Percentiles rank a stretch among this genome's conserved stretches.
phyloP scores from a whole-genome alignment of 2,329 filamentous ascomycete genomes.

The Verticillium dahliae region DNA sequence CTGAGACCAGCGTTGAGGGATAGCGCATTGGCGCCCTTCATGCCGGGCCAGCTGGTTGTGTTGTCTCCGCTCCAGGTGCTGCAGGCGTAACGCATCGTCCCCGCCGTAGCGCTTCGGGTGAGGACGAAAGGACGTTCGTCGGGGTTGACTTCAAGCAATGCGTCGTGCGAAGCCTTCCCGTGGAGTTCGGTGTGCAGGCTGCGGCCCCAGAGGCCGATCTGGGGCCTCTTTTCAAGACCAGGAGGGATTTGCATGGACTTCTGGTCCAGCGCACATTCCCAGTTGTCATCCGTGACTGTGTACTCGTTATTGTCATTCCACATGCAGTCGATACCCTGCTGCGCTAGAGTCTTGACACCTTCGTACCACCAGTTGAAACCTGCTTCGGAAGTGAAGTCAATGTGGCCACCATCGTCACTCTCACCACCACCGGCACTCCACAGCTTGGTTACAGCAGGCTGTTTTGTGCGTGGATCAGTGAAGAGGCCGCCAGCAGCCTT shows the following conservation, averaged over 20 bases:
- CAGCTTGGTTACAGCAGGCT: slow-evolving; percentile 52
- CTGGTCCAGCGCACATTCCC: slow-evolving; percentile 51
- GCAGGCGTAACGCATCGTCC: slow-evolving; percentile 63
- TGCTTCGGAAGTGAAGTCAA: slow-evolving; percentile 64
- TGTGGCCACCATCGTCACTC: slow-evolving; percentile 62
- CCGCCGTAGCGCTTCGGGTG: slow-evolving; percentile 63
- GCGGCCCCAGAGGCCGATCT: slow-evolving; percentile 64
- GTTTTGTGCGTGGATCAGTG: slow-evolving; percentile 45
- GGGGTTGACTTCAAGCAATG: slow-evolving; percentile 51
- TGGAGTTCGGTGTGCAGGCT: slow-evolving; percentile 65
- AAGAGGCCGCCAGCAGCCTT: slow-evolving; percentile 56
- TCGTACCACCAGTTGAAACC: slow-evolving; percentile 69
- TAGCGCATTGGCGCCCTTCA: slow-evolving; percentile 65
- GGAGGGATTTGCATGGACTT: slow-evolving; percentile 27
- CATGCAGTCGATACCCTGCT: slow-evolving; percentile 63
- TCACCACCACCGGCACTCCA: slow-evolving; percentile 70
- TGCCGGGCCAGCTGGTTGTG: slow-evolving; percentile 65
- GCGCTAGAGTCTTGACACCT: slow-evolving; percentile 55
- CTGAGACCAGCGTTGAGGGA: slow-evolving; percentile 63
- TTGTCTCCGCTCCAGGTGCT: slow-evolving; percentile 73
- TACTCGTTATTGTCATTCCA: slow-evolving; percentile 82
- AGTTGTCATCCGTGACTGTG: slow-evolving; percentile 57
- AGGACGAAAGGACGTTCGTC: slow-evolving; percentile 59
- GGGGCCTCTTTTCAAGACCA: slow-evolving; percentile 29
- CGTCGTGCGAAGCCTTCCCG: slow-evolving; percentile 64